Conservation (phyloP, 352 stramenopile species). For the Globisporangium perplexum region DNA sequence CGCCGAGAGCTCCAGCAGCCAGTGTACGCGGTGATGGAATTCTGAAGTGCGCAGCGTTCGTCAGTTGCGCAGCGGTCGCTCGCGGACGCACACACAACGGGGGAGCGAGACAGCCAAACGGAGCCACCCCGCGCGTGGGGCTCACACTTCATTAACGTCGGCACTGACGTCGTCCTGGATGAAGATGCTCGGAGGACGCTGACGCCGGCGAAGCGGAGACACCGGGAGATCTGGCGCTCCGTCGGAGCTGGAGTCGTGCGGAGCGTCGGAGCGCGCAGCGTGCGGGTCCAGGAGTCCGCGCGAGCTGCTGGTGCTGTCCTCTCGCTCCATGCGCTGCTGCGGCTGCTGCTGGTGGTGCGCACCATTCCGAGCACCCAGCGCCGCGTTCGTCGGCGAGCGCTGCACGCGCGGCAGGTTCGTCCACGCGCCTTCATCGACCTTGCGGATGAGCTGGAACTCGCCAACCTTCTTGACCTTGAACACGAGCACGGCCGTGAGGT, state of each 20-base stretch:
- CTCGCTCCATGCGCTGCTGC: constrained; percentile 12
- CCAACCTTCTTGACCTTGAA: constrained; percentile 88
- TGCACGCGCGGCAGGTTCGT: constrained; percentile 72
- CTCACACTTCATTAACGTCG: constrained; percentile 25
- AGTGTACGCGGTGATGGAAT: constrained; percentile 21
- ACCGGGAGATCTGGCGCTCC: constrained; percentile 11
- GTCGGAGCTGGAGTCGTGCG: background rate
- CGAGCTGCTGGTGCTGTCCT: constrained; percentile 40
- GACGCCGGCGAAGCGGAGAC: constrained; percentile 32
- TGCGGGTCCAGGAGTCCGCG: constrained; percentile 13
- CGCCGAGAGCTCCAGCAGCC: constrained; percentile 23
- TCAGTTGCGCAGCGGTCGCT: too few relatives aligned
- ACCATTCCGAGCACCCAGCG: background rate
- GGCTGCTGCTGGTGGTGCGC: constrained; percentile 1
- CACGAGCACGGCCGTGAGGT: constrained; percentile 79
- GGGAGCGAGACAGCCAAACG: background rate
- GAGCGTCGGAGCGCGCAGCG: background rate
- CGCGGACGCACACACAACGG: too few relatives aligned
- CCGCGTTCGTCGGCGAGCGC: constrained; percentile 35
- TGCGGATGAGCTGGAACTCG: constrained; percentile 79
- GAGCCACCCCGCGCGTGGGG: background rate
- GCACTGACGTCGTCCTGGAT: constrained; percentile 16
- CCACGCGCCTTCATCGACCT: constrained; percentile 72
- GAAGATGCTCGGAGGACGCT: constrained; percentile 18
- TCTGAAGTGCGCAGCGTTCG: background rate